Conservation (phyloP, 495 filamentous ascomycete species). For the Xylaria intraflava region DNA sequence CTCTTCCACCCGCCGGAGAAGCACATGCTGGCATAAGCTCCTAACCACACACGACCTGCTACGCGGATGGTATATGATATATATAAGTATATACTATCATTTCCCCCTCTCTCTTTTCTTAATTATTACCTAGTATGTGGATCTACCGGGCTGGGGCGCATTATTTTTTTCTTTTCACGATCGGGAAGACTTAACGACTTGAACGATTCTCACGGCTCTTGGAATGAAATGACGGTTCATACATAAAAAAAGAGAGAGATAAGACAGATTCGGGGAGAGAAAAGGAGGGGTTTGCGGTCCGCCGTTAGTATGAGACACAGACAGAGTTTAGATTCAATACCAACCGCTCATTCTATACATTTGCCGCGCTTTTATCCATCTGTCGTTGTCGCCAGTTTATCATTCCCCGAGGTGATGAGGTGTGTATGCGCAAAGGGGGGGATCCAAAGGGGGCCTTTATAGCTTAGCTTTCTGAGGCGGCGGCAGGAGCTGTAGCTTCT, state of each 20-base stretch:
- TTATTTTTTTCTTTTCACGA: not conserved
- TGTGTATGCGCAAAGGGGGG: no score
- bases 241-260: not conserved
- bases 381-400: no score
- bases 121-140: no score
- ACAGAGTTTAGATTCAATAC: not conserved
- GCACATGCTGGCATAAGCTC: not conserved
- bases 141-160: no score
- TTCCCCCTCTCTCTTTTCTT: no score
- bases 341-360: not conserved
- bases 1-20: not conserved
- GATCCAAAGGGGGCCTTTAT: not conserved
- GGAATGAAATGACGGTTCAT: not conserved
- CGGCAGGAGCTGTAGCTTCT: slow-evolving; percentile 7
- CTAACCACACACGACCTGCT: no score
- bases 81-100: no score
- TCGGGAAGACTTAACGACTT: slow-evolving; percentile 1
- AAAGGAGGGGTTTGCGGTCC: not conserved
- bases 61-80: not conserved
- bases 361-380: not conserved
- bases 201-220: slow-evolving; percentile 5
- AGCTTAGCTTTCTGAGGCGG: slow-evolving; percentile 1
- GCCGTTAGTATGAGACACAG: not conserved
- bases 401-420: no score
- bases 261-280: not conserved